These are phyloP conservation scores for Phyllosticta citribraziliensis DNA, from an alignment of 2,329 filamentous ascomycete genomes.

Conservation along the genomic window DNA sequence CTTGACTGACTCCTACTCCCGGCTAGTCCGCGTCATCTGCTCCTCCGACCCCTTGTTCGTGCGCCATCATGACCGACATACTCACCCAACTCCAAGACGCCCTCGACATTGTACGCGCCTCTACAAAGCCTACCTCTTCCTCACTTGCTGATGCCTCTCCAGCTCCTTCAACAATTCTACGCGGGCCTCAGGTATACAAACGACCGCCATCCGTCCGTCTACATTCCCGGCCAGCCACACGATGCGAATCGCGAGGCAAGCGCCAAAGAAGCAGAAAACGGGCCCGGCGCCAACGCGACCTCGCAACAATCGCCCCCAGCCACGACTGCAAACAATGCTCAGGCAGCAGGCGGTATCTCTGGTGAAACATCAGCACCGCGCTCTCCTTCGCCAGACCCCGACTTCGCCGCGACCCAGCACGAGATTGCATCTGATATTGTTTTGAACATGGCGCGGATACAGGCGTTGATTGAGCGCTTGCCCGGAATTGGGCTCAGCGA, in stretches of 20 bases:
- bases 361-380: conserved; percentile 7
- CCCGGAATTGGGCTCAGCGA: conserved; percentile 73
- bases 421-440: conserved; percentile 70
- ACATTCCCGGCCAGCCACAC: conserved; percentile 34
- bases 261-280: conserved; percentile 11
- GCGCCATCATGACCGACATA: conserved; percentile 55
- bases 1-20: too few species aligned
- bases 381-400: conserved; percentile 3
- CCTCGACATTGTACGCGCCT: conserved; percentile 58
- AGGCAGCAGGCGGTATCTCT: not conserved
- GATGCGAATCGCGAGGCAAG: conserved; percentile 21
- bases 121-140: not conserved
- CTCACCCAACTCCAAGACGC: conserved; percentile 79
- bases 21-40: too few species aligned
- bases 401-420: conserved; percentile 23
- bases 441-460: conserved; percentile 74
- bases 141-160: not conserved
- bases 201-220: conserved; percentile 30
- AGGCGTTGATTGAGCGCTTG: conserved; percentile 62
- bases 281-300: conserved; percentile 7
- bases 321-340: conserved; percentile 9
- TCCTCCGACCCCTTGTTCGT: not conserved
- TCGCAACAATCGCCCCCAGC: conserved; percentile 13
- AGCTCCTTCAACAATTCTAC: conserved; percentile 34
- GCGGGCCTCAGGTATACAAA: conserved; percentile 35